Evolutionary conservation across 1,284 basidiomycete genomes (phyloP).

Genomic region (Puccinia polysora): DNA sequence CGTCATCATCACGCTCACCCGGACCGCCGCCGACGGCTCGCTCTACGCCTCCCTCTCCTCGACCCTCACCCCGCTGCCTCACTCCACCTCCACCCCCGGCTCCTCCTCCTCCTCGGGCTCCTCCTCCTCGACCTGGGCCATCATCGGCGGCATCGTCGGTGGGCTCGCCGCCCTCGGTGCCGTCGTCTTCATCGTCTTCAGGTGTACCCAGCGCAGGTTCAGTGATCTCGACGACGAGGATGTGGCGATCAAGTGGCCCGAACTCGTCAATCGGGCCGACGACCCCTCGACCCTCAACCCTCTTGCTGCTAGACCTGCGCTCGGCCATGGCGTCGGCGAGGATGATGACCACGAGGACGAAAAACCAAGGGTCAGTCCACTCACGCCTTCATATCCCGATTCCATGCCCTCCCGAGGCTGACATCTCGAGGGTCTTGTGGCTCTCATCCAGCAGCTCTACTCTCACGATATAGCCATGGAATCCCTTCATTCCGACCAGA

Average conservation of each 20-base stretch:
- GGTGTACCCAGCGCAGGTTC: constrained; percentile 48
- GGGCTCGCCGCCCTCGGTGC: constrained; percentile 47
- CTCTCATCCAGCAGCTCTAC: constrained; percentile 1
- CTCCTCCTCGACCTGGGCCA: constrained; percentile 47
- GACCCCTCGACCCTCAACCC: constrained; percentile 48
- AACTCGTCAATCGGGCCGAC: constrained; percentile 47
- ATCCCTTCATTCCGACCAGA: constrained; percentile 11
- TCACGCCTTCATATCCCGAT: not conserved
- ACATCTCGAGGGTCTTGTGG: not conserved
- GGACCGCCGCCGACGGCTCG: constrained; percentile 45
- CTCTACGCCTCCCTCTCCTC: constrained; percentile 43
- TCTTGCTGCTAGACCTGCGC: constrained; percentile 47
- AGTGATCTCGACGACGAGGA: constrained; percentile 47
- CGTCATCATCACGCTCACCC: constrained; percentile 47
- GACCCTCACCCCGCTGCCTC: constrained; percentile 39
- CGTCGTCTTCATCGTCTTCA: constrained; percentile 46
- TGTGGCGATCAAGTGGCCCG: constrained; percentile 49
- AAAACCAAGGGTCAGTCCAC: constrained; percentile 25
- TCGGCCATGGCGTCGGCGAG: constrained; percentile 48
- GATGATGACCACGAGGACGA: constrained; percentile 44
- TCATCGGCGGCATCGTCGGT: constrained; percentile 49
- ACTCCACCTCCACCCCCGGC: constrained; percentile 30
- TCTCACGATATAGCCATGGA: constrained; percentile 19
- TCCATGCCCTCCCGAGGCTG: not conserved
- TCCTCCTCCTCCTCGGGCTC: not conserved